phyloP scores from a whole-genome alignment of 148 eudicot species.

The Bassia scoparia region DNA sequence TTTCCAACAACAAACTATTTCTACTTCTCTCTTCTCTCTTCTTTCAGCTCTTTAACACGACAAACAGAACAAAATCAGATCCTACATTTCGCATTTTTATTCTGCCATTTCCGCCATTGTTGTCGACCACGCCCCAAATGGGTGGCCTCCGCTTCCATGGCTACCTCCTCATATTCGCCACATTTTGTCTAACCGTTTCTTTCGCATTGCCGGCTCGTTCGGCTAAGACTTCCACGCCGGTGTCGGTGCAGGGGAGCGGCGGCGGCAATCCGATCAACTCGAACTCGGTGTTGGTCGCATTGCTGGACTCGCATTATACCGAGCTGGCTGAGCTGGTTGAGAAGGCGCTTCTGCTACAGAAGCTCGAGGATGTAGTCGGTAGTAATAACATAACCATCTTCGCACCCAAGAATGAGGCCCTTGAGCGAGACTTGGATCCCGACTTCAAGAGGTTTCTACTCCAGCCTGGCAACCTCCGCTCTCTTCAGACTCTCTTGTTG shows the following conservation, averaged over 20 bases:
- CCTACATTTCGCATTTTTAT: constrained; percentile 19
- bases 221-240: not conserved
- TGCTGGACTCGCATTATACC: constrained; percentile 60
- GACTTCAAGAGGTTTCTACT: constrained; percentile 59
- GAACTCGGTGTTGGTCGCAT: constrained; percentile 56
- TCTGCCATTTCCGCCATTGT: not conserved
- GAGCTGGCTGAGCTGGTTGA: constrained; percentile 56
- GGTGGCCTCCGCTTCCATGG: constrained; percentile 36
- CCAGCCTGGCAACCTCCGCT: constrained; percentile 47
- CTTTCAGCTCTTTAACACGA: no score
- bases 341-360: constrained; percentile 46
- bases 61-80: not conserved
- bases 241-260: no score
- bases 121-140: constrained; percentile 29
- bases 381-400: constrained; percentile 44
- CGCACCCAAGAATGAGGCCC: constrained; percentile 46
- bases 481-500: constrained; percentile 47
- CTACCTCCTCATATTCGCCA: constrained; percentile 21
- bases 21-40: no score
- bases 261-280: constrained; percentile 58
- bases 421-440: constrained; percentile 57
- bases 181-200: not conserved
- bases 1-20: not conserved
- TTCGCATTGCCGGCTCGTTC: constrained; percentile 13
- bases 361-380: constrained; percentile 39